Evolutionary conservation across 805 yeast species (phyloP).

Genomic region (Blastobotrys americana): DNA sequence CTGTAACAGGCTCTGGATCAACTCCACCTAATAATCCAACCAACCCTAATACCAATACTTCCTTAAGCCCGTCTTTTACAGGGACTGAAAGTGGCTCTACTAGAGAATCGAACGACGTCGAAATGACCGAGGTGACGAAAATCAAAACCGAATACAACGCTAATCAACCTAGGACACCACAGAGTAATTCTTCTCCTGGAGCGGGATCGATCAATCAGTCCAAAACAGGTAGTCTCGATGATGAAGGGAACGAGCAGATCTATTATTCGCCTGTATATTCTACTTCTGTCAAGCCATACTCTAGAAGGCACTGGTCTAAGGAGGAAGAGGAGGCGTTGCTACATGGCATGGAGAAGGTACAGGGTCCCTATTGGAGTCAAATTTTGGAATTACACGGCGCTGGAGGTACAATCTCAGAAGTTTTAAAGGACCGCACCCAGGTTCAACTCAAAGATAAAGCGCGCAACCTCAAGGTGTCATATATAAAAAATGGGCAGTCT

Average conservation of each 20-base stretch:
- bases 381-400: constrained; percentile 88
- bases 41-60: too few species aligned
- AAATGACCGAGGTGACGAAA: background rate
- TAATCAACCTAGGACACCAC: background rate
- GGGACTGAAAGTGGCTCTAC: background rate
- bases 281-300: constrained; percentile 7
- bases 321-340: constrained; percentile 82
- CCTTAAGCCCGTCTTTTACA: background rate
- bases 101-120: background rate
- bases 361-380: constrained; percentile 93
- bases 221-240: background rate
- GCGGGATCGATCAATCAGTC: too few species aligned
- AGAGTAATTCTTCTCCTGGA: background rate
- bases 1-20: background rate
- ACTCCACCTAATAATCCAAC: background rate
- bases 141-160: background rate
- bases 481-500: constrained; percentile 63
- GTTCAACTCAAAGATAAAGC: constrained; percentile 95
- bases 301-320: constrained; percentile 74
- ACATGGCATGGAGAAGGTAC: constrained; percentile 62
- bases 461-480: constrained; percentile 87
- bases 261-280: background rate
- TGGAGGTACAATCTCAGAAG: constrained; percentile 81
- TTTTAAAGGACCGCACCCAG: constrained; percentile 78
- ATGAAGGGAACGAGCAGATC: background rate